phyloP scores from a whole-genome alignment of 768 basidiomycete species.

The Porphyrellus cyaneotinctus region DNA sequence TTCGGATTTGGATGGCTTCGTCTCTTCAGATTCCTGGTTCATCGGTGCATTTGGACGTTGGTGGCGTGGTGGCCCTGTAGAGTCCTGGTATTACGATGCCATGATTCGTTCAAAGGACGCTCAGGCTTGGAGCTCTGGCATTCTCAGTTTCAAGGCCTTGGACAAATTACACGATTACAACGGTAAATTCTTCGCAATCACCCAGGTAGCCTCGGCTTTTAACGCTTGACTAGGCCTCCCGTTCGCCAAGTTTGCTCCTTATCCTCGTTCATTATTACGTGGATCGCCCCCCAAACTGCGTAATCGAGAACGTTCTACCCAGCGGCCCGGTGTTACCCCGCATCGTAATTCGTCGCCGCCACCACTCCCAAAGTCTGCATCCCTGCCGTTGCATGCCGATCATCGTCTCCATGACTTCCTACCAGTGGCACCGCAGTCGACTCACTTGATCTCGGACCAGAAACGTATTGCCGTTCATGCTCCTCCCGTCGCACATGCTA shows the following conservation, averaged over 20 bases:
- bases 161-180: conserved; percentile 66
- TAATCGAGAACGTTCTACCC: conserved; percentile 54
- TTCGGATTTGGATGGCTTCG: conserved; percentile 39
- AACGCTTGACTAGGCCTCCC: conserved; percentile 41
- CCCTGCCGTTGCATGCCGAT: conserved; percentile 68
- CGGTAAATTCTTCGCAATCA: conserved; percentile 40
- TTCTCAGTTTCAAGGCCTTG: conserved; percentile 68
- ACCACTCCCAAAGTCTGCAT: conserved; percentile 78
- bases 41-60: conserved; percentile 88
- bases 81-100: conserved; percentile 74
- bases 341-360: conserved; percentile 73
- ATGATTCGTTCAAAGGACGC: conserved; percentile 61
- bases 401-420: conserved; percentile 30
- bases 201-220: background rate
- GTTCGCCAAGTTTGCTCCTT: conserved; percentile 47
- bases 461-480: conserved; percentile 26
- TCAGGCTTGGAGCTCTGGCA: conserved; percentile 74
- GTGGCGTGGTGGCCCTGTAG: conserved; percentile 83
- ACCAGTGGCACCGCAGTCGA: conserved; percentile 23
- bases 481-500: conserved; percentile 22
- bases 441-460: conserved; percentile 21
- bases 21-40: conserved; percentile 80
- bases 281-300: conserved; percentile 54
- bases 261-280: conserved; percentile 38
- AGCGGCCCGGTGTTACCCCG: conserved; percentile 34